phyloP scores from a whole-genome alignment of 495 filamentous ascomycete genomes.

The Daldinia childiae region DNA sequence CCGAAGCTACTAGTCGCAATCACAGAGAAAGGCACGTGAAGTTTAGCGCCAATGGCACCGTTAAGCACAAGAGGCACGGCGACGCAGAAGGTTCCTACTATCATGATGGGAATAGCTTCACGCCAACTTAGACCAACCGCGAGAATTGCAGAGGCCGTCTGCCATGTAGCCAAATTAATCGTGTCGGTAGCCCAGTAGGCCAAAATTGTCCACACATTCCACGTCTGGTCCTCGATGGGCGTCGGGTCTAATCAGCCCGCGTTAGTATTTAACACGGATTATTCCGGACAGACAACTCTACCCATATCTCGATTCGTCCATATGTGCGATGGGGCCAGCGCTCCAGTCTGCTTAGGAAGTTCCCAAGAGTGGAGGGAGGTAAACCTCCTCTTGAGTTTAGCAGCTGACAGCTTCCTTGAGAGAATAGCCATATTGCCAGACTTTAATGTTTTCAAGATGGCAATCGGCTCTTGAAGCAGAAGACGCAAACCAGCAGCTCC shows the following conservation, averaged over 20 bases:
- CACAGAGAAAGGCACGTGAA: slow-evolving; percentile 75
- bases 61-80: slow-evolving; percentile 71
- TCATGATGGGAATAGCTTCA: slow-evolving; percentile 68
- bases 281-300: slow-evolving; percentile 24
- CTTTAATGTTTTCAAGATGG: neutral
- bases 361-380: slow-evolving; percentile 58
- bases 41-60: slow-evolving; percentile 68
- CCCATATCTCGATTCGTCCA: slow-evolving; percentile 57
- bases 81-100: slow-evolving; percentile 69
- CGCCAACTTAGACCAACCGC: slow-evolving; percentile 70
- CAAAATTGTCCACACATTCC: slow-evolving; percentile 57
- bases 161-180: slow-evolving; percentile 69
- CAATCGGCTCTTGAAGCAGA: neutral
- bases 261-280: slow-evolving; percentile 14
- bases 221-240: slow-evolving; percentile 59
- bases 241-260: slow-evolving; percentile 51
- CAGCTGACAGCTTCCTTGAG: slow-evolving; percentile 30
- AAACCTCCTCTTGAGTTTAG: slow-evolving; percentile 47
- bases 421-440: neutral
- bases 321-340: slow-evolving; percentile 58
- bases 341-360: slow-evolving; percentile 59
- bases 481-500: neutral
- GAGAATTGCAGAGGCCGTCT: slow-evolving; percentile 68
- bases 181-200: slow-evolving; percentile 74
- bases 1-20: slow-evolving; percentile 73